Evolutionary conservation across 1,284 basidiomycete species (phyloP).

Genomic region (Naganishia sp.): DNA sequence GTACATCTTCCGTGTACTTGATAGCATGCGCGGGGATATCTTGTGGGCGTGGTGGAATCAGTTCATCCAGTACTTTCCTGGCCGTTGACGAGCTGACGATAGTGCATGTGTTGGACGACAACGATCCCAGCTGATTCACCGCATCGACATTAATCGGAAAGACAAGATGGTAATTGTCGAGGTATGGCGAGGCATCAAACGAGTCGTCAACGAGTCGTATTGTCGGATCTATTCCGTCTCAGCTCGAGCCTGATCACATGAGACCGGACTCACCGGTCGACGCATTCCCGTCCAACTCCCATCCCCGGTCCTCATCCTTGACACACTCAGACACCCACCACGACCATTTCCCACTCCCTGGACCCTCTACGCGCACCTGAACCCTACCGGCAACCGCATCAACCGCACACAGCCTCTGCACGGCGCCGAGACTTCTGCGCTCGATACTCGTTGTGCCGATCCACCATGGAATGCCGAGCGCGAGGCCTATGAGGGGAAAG

Average conservation of each 20-base stretch:
- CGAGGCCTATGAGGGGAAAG: slow-evolving; percentile 17
- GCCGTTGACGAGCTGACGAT: neutral
- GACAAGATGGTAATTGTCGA: slow-evolving; percentile 2
- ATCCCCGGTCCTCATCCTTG: neutral
- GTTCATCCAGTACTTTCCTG: neutral
- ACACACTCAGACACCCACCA: slow-evolving; percentile 1
- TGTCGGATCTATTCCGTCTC: neutral
- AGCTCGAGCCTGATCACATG: neutral
- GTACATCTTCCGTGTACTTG: slow-evolving; percentile 73
- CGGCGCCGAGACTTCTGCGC: slow-evolving; percentile 2
- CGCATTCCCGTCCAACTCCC: slow-evolving; percentile 1
- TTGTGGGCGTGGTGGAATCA: slow-evolving; percentile 38
- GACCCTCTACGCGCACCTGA: neutral
- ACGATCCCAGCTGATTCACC: neutral
- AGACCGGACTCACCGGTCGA: neutral
- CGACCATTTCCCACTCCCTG: neutral
- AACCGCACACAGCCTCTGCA: slow-evolving; percentile 1
- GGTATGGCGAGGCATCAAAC: neutral
- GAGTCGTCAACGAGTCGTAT: slow-evolving; percentile 3
- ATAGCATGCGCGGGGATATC: slow-evolving; percentile 47
- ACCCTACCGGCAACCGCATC: neutral
- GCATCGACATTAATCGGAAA: neutral
- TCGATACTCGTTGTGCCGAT: slow-evolving; percentile 18
- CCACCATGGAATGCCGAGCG: slow-evolving; percentile 21
- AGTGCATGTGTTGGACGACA: neutral